Percentiles rank a stretch among this genome's conserved stretches.
phyloP scores from a whole-genome alignment of 768 basidiomycete genomes.

The Paxillus involutus region DNA sequence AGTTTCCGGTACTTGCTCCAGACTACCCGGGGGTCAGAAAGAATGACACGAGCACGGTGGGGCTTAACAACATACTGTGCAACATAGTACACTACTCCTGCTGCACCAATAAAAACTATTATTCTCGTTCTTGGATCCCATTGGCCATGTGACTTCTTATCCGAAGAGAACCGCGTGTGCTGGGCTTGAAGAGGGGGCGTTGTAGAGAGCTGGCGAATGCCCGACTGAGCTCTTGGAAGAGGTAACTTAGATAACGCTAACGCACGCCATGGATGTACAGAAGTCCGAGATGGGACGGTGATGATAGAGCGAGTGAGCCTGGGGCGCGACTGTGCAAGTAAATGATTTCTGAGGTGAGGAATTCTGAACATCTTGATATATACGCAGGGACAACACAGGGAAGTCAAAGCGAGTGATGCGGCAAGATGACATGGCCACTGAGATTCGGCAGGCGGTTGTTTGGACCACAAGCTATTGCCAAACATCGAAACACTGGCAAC shows the following conservation, averaged over 20 bases:
- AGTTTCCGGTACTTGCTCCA: conserved; percentile 85
- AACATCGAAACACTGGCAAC: conserved; percentile 2
- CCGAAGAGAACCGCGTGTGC: conserved; percentile 27
- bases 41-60: neutral
- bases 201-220: conserved; percentile 19
- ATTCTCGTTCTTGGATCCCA: conserved; percentile 16
- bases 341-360: neutral
- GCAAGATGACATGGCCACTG: too few species aligned
- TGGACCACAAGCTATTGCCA: conserved; percentile 2
- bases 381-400: neutral
- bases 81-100: conserved; percentile 26
- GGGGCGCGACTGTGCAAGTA: conserved; percentile 3
- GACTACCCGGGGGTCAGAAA: conserved; percentile 38
- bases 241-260: neutral
- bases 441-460: neutral
- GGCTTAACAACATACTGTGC: conserved; percentile 24
- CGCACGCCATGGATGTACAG: neutral
- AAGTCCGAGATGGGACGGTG: neutral
- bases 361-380: conserved; percentile 9
- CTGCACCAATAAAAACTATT: conserved; percentile 14
- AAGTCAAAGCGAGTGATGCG: too few species aligned
- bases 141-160: conserved; percentile 1
- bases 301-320: neutral
- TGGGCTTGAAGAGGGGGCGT: conserved; percentile 20
- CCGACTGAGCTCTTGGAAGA: neutral